These are phyloP conservation scores for Glycine tomentella DNA, from an alignment of 306 rosid genomes.

Conservation along the genomic window DNA sequence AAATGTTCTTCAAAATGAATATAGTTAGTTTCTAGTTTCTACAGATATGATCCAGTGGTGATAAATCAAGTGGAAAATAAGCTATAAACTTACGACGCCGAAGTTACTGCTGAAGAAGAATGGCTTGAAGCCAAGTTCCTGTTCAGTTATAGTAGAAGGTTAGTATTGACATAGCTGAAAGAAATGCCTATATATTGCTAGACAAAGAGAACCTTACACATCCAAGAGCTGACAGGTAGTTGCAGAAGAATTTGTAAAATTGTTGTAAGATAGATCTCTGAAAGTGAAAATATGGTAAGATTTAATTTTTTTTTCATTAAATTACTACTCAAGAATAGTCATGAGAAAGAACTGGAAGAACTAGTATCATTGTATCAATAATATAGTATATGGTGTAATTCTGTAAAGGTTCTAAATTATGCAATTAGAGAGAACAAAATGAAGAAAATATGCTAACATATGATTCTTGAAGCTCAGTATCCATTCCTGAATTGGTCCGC, in stretches of 20 bases:
- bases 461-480: constrained; percentile 40
- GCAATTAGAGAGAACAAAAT: neutral
- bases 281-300: constrained; percentile 33
- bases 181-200: neutral
- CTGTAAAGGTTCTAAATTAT: neutral
- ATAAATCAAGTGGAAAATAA: constrained; percentile 30
- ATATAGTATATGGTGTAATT: constrained; percentile 12
- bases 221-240: constrained; percentile 44
- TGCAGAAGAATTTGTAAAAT: constrained; percentile 58
- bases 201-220: constrained; percentile 56
- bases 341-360: neutral
- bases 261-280: constrained; percentile 90
- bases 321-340: neutral
- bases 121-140: constrained; percentile 80
- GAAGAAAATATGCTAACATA: constrained; percentile 56
- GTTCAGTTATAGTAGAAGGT: constrained; percentile 22
- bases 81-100: constrained; percentile 56
- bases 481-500: constrained; percentile 68
- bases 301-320: neutral
- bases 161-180: constrained; percentile 8
- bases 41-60: constrained; percentile 3
- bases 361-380: neutral
- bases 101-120: constrained; percentile 46
- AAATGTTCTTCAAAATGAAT: constrained; percentile 55
- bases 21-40: constrained; percentile 32